Evolutionary conservation across 208 protist genomes (phyloP).

Genomic region (Acanthamoeba rhysodes): DNA sequence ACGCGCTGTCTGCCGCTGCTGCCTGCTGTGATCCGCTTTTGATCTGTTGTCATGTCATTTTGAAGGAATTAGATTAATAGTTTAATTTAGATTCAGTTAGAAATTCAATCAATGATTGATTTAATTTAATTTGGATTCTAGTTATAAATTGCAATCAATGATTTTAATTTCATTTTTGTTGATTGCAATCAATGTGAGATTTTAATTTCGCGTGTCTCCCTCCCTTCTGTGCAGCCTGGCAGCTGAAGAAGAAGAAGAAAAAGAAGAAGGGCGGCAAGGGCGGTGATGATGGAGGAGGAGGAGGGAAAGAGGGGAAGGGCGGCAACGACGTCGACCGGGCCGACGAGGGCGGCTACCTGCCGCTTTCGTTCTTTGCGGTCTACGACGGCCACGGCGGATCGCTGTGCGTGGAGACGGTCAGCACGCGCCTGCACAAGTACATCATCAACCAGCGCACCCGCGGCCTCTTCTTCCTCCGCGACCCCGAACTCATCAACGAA

Average conservation of each 20-base stretch:
- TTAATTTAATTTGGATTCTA: too few relatives aligned
- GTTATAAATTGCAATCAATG: too few relatives aligned
- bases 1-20: too few relatives aligned
- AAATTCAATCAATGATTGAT: too few relatives aligned
- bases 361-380: constrained; percentile 46
- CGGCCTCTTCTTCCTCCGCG: constrained; percentile 9
- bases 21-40: not conserved
- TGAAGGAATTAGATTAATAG: too few relatives aligned
- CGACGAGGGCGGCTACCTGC: not conserved
- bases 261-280: constrained; percentile 22
- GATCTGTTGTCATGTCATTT: not conserved
- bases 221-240: too few relatives aligned
- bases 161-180: not conserved
- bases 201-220: too few relatives aligned
- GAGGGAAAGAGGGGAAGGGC: not conserved
- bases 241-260: constrained; percentile 19
- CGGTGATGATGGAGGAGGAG: too few relatives aligned
- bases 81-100: too few relatives aligned
- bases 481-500: constrained; percentile 26
- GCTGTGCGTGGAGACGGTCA: not conserved
- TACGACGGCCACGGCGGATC: constrained; percentile 46
- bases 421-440: constrained; percentile 17
- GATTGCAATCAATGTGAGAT: too few relatives aligned
- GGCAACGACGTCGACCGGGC: not conserved
- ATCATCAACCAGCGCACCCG: constrained; percentile 34